Evolutionary conservation across 1,284 basidiomycete genomes (phyloP), one percentile per base, ranked within the genome.

Genomic region (Exobasidium cylindrosporum): DNA sequence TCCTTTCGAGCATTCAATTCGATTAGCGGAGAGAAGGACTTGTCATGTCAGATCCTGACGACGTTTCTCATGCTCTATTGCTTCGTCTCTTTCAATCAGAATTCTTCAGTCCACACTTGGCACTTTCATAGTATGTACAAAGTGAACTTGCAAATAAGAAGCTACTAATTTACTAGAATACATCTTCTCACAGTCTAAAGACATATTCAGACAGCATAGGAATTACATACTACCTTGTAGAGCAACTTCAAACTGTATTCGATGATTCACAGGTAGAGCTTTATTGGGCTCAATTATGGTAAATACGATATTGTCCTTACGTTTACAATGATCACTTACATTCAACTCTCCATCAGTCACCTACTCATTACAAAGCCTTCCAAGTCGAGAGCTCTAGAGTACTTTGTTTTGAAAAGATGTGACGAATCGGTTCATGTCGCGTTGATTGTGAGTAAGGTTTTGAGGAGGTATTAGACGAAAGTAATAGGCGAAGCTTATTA

Each of bases 251-350:
- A 43, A 67, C 64, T 7, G 65, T 68, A 10, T 78, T 77, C 40
- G 58, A 67, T 4, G 63, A 60, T 0, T 62, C 73, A 4, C 64
- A 78, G 43, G 71, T 79, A 63, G 76, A 77, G 26, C 76, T 79
- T 66, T 79, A 79, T 65, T 79, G 77, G 77, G 73, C 76, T 1
- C 77, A 79, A 58, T 69, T 76, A 55, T 78, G 76, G 64, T 62
- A 23, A 44, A 58, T 40, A n/a, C 10, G 17, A 11, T 47, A 23
- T 13, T 28, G 26, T 1, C 3, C 21, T 3, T 21, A 14, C 17
- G 14, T 10, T 1, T 55, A 23, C 17, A 17, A 14, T 24, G 7
- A 4, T 44, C 58, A 14, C 4, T 21, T 35, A 30, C 4, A 24
- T 35, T 23, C 43, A 14, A 40, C 35, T 40, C 35, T 7, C 29